phyloP scores from a whole-genome alignment of 805 yeast species.

The Barnettozyma californica region DNA sequence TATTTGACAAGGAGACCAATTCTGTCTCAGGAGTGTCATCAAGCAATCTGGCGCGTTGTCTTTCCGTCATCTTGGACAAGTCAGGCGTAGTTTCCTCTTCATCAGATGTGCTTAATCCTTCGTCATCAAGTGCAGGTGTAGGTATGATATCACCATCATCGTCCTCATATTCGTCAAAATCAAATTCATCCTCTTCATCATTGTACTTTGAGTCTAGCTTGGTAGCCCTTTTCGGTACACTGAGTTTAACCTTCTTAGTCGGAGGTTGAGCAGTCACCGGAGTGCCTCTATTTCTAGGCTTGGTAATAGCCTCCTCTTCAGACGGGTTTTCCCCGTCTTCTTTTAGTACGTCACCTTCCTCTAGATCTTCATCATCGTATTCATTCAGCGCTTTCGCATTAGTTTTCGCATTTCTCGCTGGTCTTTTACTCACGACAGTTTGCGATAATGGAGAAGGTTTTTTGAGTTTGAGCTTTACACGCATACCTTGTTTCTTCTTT shows the following conservation, averaged over 20 bases:
- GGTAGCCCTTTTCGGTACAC: constrained; percentile 1
- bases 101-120: constrained; percentile 15
- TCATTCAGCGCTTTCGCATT: constrained; percentile 12
- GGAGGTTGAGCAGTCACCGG: background rate
- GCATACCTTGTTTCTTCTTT: background rate
- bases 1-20: constrained; percentile 19
- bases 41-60: constrained; percentile 22
- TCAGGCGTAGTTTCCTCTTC: constrained; percentile 20
- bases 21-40: background rate
- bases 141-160: constrained; percentile 22
- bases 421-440: background rate
- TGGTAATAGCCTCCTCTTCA: constrained; percentile 4
- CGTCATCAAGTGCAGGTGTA: constrained; percentile 24
- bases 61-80: constrained; percentile 25
- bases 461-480: background rate
- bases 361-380: constrained; percentile 21
- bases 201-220: constrained; percentile 3
- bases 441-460: background rate
- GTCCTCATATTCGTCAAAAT: constrained; percentile 23
- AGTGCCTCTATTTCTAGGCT: background rate
- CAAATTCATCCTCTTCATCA: constrained; percentile 15
- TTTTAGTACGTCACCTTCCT: constrained; percentile 11
- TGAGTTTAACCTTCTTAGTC: background rate
- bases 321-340: constrained; percentile 15
- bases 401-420: constrained; percentile 1